phyloP scores from a whole-genome alignment of 2,329 filamentous ascomycete species.

The Colletotrichum theobromicola region DNA sequence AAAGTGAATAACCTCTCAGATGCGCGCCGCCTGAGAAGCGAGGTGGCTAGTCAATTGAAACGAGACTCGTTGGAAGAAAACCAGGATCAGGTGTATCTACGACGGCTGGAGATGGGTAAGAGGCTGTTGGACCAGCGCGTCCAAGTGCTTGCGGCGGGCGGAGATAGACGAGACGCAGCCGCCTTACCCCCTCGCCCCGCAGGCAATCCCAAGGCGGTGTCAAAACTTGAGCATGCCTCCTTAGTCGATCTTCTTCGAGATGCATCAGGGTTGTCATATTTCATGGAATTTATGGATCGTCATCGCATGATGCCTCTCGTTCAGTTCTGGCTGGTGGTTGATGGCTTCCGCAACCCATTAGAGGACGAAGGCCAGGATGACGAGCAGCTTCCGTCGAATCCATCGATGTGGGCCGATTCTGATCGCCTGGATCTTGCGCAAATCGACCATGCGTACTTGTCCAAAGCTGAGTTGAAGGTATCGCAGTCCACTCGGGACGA shows the following conservation, averaged over 20 bases:
- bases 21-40: constrained; percentile 88
- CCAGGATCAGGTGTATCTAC: constrained; percentile 85
- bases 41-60: constrained; percentile 90
- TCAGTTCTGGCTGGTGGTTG: constrained; percentile 98
- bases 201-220: constrained; percentile 35
- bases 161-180: constrained; percentile 48
- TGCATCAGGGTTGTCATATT: constrained; percentile 90
- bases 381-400: constrained; percentile 62
- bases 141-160: constrained; percentile 75
- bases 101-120: constrained; percentile 91
- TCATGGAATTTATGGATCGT: constrained; percentile 99
- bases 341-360: constrained; percentile 92
- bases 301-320: constrained; percentile 86
- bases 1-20: constrained; percentile 92
- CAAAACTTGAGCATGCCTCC: constrained; percentile 75
- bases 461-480: constrained; percentile 80
- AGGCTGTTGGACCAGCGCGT: constrained; percentile 89
- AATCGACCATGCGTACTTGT: constrained; percentile 89
- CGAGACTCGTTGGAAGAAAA: constrained; percentile 79
- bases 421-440: constrained; percentile 89
- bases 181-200: constrained; percentile 17
- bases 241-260: constrained; percentile 88
- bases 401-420: constrained; percentile 78
- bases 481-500: constrained; percentile 70
- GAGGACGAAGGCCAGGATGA: constrained; percentile 82